Evolutionary conservation across 352 stramenopile species (phyloP), one percentile per base, ranked within the genome.

Genomic region (Globisporangium splendens): DNA sequence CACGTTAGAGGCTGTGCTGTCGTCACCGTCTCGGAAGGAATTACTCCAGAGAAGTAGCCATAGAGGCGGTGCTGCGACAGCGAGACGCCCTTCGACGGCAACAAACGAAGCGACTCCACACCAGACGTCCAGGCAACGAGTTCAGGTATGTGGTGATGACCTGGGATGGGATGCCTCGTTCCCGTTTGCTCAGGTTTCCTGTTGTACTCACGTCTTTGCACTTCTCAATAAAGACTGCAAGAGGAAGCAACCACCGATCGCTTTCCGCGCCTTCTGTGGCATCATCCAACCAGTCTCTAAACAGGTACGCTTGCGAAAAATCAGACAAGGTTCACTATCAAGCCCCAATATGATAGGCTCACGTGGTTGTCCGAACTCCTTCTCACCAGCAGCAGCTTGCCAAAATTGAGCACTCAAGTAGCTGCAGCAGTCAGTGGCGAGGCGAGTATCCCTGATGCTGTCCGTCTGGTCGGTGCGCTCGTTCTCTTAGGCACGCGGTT

Each of bases 141-240:
- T 77, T 46, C 69, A 77, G 50, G 69, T 77, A 63, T 22, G 53
- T 65, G 15, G 11, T 8, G 20, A 8, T 49, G 10, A 39, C 28
- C 28, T 35, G 28, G 28, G 28, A 55, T 1, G n/a, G n/a, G 13
- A 7, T 21, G 38, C 20, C 33, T 57, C 33, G 10, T 1, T 28
- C 21, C 2, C 20, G 0, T 38, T 18, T 49, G 15, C 13, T 12
- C 3, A 21, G 21, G 11, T 4, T 41, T 21, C 43, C 39, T 24
- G 10, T 18, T 51, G 20, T 43, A 11, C 21, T 46, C 33, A 8
- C 5, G 28, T 10, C 3, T 35, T 35, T 35, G 28, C 7, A 35
- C 28, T 35, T 8, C 28, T 35, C 10, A 10, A 35, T 35, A 11
- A n/a, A 66, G 71, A 79, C 68, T 51, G 71, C 69, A 21, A 54